phyloP scores from a whole-genome alignment of 768 basidiomycete species.

The Phanerochaete sordida region DNA sequence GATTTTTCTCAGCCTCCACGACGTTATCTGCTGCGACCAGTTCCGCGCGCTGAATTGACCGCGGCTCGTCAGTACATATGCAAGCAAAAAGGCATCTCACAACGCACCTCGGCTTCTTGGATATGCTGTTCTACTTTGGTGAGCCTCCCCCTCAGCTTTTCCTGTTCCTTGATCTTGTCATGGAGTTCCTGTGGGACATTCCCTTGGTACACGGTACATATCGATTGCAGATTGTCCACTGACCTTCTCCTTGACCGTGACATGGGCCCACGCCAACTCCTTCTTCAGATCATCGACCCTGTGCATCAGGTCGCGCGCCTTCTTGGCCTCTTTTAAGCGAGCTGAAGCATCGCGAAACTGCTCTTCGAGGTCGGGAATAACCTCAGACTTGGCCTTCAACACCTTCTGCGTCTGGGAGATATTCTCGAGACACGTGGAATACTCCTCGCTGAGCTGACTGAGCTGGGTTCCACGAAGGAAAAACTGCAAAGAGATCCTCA shows the following conservation, averaged over 20 bases:
- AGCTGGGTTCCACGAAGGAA: constrained; percentile 94
- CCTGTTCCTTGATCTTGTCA: constrained; percentile 38
- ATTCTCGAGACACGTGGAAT: constrained; percentile 71
- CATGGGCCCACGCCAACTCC: constrained; percentile 87
- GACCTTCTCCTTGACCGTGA: constrained; percentile 65
- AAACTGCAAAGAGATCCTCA: constrained; percentile 50
- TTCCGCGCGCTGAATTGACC: constrained; percentile 28
- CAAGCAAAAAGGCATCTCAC: background rate
- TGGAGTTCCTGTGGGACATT: constrained; percentile 37
- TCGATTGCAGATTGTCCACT: constrained; percentile 19
- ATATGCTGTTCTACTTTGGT: constrained; percentile 39
- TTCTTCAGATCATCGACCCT: constrained; percentile 70
- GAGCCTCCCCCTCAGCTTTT: constrained; percentile 33
- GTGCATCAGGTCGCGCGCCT: constrained; percentile 66
- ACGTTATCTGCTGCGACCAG: constrained; percentile 33
- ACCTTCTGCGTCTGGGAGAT: constrained; percentile 65
- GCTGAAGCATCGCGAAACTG: constrained; percentile 52
- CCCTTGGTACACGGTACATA: background rate
- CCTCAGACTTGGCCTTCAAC: constrained; percentile 68
- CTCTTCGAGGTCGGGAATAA: constrained; percentile 70
- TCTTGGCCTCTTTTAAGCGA: constrained; percentile 69
- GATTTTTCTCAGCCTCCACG: constrained; percentile 31
- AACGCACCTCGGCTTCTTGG: constrained; percentile 35
- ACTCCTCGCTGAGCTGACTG: constrained; percentile 82
- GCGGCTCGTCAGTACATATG: background rate